Percentiles rank a stretch among this genome's conserved stretches.
Evolutionary conservation across 2,329 filamentous ascomycete species (phyloP).

Genomic region (Triangularia setosa): DNA sequence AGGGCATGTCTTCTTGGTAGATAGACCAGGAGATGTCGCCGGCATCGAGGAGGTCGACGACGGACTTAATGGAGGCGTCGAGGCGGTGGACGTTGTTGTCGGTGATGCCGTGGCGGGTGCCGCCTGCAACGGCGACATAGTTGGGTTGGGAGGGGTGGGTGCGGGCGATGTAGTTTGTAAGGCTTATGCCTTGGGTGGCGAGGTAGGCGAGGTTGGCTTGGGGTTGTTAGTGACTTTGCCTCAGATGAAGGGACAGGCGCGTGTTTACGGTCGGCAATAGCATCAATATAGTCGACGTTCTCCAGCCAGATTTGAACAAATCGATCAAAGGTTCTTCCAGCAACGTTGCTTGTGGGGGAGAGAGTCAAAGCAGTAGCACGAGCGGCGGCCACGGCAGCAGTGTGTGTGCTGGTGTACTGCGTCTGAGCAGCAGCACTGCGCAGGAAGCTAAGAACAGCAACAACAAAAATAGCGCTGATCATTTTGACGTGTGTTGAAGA

Average conservation of each 20-base stretch:
- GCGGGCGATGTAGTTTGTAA: slow-evolving; percentile 57
- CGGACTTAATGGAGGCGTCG: slow-evolving; percentile 58
- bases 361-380: slow-evolving; percentile 57
- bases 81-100: slow-evolving; percentile 62
- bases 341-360: slow-evolving; percentile 59
- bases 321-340: slow-evolving; percentile 69
- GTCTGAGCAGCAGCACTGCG: slow-evolving; percentile 3
- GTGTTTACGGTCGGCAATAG: slow-evolving; percentile 55
- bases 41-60: slow-evolving; percentile 65
- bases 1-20: slow-evolving; percentile 77
- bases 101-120: slow-evolving; percentile 70
- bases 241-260: slow-evolving; percentile 13
- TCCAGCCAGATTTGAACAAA: slow-evolving; percentile 73
- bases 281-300: slow-evolving; percentile 64
- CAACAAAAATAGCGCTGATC: not conserved
- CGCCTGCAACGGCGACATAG: slow-evolving; percentile 64
- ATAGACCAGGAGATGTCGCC: slow-evolving; percentile 63
- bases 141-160: slow-evolving; percentile 75
- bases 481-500: not conserved
- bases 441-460: not conserved
- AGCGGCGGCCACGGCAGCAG: slow-evolving; percentile 42
- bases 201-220: slow-evolving; percentile 51
- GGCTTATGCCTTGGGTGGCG: slow-evolving; percentile 57
- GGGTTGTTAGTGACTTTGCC: not conserved
- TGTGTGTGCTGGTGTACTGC: slow-evolving; percentile 48